phyloP scores from a whole-genome alignment of 2,329 filamentous ascomycete genomes.

The Bipolaris gigantea region DNA sequence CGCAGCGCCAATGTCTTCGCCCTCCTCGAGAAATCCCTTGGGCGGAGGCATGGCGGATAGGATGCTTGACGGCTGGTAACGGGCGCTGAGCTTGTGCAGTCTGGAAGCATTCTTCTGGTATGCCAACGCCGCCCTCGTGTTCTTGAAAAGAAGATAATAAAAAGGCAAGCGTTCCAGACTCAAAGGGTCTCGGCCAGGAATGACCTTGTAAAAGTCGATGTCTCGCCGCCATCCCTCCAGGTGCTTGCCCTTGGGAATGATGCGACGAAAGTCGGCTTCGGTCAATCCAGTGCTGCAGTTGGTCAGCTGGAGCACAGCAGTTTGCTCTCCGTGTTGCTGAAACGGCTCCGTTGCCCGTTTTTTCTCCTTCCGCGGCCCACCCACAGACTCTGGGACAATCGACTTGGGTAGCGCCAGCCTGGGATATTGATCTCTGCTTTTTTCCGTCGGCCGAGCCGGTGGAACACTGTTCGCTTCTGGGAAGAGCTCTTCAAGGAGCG shows the following conservation, averaged over 20 bases:
- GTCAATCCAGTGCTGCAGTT: slow-evolving; percentile 56
- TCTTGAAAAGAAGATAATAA: slow-evolving; percentile 72
- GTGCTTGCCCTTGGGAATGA: slow-evolving; percentile 63
- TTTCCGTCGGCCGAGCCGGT: slow-evolving; percentile 16
- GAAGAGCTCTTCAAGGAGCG: slow-evolving; percentile 57
- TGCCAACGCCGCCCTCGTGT: slow-evolving; percentile 58
- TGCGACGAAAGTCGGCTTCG: slow-evolving; percentile 70
- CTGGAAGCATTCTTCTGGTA: slow-evolving; percentile 61
- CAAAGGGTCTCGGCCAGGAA: slow-evolving; percentile 65
- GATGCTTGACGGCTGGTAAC: slow-evolving; percentile 48
- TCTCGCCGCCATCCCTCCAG: slow-evolving; percentile 66
- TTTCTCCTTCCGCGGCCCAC: slow-evolving; percentile 12
- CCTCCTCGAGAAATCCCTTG: slow-evolving; percentile 49
- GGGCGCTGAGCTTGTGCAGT: slow-evolving; percentile 54
- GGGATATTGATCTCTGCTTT: slow-evolving; percentile 25
- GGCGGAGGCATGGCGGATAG: slow-evolving; percentile 49
- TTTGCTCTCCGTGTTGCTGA: slow-evolving; percentile 29
- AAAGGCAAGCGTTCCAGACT: slow-evolving; percentile 65
- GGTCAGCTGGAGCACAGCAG: slow-evolving; percentile 58
- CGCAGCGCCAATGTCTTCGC: slow-evolving; percentile 50
- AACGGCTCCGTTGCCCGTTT: slow-evolving; percentile 29
- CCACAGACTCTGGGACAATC: slow-evolving; percentile 10
- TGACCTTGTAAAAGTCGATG: slow-evolving; percentile 62
- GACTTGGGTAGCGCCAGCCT: slow-evolving; percentile 33
- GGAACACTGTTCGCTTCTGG: slow-evolving; percentile 48